Evolutionary conservation across 202 grass and related monocot genomes (phyloP), one percentile per base, ranked within the genome.

Genomic region (Zizania palustris): DNA sequence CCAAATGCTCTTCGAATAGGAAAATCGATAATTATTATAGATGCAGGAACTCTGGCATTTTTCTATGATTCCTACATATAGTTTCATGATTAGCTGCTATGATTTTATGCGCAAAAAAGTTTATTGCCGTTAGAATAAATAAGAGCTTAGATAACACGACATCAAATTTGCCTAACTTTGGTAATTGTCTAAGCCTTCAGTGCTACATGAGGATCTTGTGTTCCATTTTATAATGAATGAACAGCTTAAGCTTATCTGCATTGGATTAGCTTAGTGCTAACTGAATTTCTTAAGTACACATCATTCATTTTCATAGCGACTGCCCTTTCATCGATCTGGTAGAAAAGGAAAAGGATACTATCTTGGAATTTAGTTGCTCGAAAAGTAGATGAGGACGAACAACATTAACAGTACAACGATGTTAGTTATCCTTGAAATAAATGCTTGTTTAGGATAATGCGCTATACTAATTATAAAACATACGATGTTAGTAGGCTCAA

Each of bases 351-450:
- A 44, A 81, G 63, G 39, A 43, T 60, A 73, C 61, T 22, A 38
- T 80, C 36, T 61, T 53, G 53, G 43, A 59, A 67, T 77, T 66
- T 80, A 54, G 44, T 80, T 76, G 69, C 63, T 56, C 42, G 44
- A 74, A 75, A 88, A 41, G 72, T 74, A 63, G 28, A 28, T 28
- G 14, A 55, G 33, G 55, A 3, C 9, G 37, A 62, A 60, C 60
- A 71, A 54, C 82, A 55, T 67, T n/a, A 78, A 9, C 39, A 60
- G 74, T 45, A 79, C 37, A 74, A 79, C 80, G 74, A 83, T 77
- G 85, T 91, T 76, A 69, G 82, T 76, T 85, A 91, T 85, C 85
- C 82, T 83, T n/a, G 79, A 77, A 61, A 74, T 15, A 56, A 70
- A 68, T 81, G 81, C 76, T 35, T 72, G 71, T 76, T 76, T 60